These are phyloP conservation scores for Pseudophaeomoniella oleicola DNA, from an alignment of 2,329 filamentous ascomycete genomes.

Conservation along the genomic window DNA sequence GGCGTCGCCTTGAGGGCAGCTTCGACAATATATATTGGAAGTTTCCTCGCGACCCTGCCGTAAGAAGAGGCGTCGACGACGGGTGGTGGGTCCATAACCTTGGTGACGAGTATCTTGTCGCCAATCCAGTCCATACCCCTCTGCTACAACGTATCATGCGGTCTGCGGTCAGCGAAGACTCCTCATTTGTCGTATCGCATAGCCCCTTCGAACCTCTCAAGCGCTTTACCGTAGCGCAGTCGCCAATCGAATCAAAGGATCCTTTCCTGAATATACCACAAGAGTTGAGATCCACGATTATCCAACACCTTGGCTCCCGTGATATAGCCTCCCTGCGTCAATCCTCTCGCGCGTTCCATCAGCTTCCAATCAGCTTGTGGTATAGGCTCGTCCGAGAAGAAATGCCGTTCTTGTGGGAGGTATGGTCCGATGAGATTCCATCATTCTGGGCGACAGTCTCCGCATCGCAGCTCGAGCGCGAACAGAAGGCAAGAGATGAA, in stretches of 20 bases:
- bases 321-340: slow-evolving; percentile 3
- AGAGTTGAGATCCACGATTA: slow-evolving; percentile 2
- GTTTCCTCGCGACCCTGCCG: slow-evolving; percentile 1
- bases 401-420: slow-evolving; percentile 5
- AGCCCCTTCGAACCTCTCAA: background rate
- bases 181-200: no score
- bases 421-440: slow-evolving; percentile 5
- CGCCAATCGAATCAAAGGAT: background rate
- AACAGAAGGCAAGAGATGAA: background rate
- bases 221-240: no score
- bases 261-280: slow-evolving; percentile 1
- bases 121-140: slow-evolving; percentile 3
- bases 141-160: background rate
- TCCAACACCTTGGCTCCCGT: slow-evolving; percentile 1
- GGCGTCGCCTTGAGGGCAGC: background rate
- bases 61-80: slow-evolving; percentile 1
- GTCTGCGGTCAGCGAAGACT: background rate
- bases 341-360: slow-evolving; percentile 1
- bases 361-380: slow-evolving; percentile 2
- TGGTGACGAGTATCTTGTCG: slow-evolving; percentile 4
- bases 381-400: slow-evolving; percentile 2
- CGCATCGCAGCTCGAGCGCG: slow-evolving; percentile 3
- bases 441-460: slow-evolving; percentile 9
- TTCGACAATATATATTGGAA: background rate
- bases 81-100: slow-evolving; percentile 4